Percentiles rank a stretch among this genome's conserved stretches.
Evolutionary conservation across 73 alveolate genomes (phyloP).

Genomic region (Paramecium caudatum): DNA sequence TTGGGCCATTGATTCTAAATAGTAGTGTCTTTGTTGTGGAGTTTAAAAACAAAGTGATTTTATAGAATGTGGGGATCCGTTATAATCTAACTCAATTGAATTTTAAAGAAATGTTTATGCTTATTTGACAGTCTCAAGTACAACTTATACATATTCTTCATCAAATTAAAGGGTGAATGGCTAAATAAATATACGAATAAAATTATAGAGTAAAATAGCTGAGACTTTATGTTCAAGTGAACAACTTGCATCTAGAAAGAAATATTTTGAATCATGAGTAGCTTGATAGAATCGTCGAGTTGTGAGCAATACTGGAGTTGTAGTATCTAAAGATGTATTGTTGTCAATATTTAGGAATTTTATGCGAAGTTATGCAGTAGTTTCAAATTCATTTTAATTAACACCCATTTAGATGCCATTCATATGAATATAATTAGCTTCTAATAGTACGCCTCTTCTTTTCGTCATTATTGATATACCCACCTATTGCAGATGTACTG

Average conservation of each 20-base stretch:
- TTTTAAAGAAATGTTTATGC: neutral
- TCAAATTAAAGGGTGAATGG: constrained; percentile 70
- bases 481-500: neutral
- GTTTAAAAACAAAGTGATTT: constrained; percentile 33
- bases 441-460: neutral
- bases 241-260: constrained; percentile 55
- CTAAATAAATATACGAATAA: neutral
- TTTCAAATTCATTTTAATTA: neutral
- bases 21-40: constrained; percentile 46
- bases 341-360: constrained; percentile 70
- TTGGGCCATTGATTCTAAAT: neutral
- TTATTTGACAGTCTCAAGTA: constrained; percentile 64
- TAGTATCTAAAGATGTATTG: constrained; percentile 55
- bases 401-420: constrained; percentile 12
- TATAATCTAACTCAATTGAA: constrained; percentile 48
- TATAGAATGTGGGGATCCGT: constrained; percentile 56
- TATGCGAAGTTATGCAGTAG: constrained; percentile 69
- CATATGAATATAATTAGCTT: constrained; percentile 47
- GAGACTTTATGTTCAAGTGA: constrained; percentile 13
- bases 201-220: constrained; percentile 42
- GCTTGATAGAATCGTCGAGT: constrained; percentile 50
- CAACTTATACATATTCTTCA: constrained; percentile 58
- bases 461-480: constrained; percentile 38
- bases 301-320: constrained; percentile 65
- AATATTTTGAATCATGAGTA: constrained; percentile 28